Evolutionary conservation across 331 rosid species (phyloP), one percentile per base, ranked within the genome.

Genomic region (Quercus phellos): DNA sequence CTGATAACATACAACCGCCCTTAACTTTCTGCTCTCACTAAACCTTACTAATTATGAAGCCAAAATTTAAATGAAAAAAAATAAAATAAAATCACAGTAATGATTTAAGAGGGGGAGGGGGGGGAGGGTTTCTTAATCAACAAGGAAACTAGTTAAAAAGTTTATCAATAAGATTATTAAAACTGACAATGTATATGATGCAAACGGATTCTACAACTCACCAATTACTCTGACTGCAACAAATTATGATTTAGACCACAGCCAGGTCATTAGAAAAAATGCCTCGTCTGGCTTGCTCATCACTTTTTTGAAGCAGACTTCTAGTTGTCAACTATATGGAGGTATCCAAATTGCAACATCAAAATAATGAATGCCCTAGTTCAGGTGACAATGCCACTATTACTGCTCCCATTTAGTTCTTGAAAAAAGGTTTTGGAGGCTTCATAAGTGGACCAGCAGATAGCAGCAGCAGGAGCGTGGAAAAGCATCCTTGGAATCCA

Each of bases 381-480:
- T 86, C 86, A 88, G 74, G 92, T 86, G 34, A 84, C 75, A 35
- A 78, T 84, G 70, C 83, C 79, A 29, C 66, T 73, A 54, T 70
- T 84, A 34, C 78, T 75, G 68, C 80, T 73, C 24, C 70, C 76
- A 18, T 89, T 91, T 56, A 85, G 70, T 54, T 88, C 93, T 66
- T 90, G 90, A 82, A 95, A 93, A 80, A 91, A 91, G 55, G 88
- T 78, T 82, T 95, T 95, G 26, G 89, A 88, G n/a, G 96, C 96
- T 90, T 95, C 99, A 77, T 95, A 95, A n/a, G 98, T 92, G 24
- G 99, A 91, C 99, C 99, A 95, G 89, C 94, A 91, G 73, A 95
- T 93, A 19, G 99, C 96, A 34, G 99, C 99, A 9, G 99, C 99
- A 12, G 99, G 99, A 77, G 99, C 93, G 74, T 95, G 99, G 77